Evolutionary conservation across 495 filamentous ascomycete species (phyloP).

Genomic region (Neurospora sp.): DNA sequence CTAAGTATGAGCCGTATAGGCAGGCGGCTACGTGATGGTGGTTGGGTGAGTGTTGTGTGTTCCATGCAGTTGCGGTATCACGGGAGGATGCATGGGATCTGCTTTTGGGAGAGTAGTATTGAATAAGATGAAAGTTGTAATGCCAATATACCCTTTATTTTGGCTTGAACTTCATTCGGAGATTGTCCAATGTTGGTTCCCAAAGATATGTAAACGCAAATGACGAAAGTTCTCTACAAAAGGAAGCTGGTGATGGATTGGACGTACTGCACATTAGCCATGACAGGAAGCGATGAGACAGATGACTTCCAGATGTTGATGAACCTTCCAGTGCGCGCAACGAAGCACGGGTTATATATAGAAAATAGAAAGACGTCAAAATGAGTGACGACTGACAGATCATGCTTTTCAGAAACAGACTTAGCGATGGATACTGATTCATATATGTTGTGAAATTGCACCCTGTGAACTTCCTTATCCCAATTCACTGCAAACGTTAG

Average conservation of each 20-base stretch:
- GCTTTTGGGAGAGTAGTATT: background rate
- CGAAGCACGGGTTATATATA: too few relatives aligned
- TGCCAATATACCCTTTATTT: background rate
- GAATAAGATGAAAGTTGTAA: background rate
- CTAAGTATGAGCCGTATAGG: background rate
- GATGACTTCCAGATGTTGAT: background rate
- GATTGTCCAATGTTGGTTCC: background rate
- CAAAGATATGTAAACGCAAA: background rate
- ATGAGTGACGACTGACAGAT: too few relatives aligned
- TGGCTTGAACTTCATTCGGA: background rate
- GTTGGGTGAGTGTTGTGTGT: background rate
- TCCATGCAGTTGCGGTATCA: background rate
- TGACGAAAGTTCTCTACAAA: too few relatives aligned
- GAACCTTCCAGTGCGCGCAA: too few relatives aligned
- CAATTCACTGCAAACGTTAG: too few relatives aligned
- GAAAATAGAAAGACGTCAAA: too few relatives aligned
- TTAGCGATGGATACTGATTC: too few relatives aligned
- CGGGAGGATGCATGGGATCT: background rate
- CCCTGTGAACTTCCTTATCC: too few relatives aligned
- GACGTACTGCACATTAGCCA: background rate
- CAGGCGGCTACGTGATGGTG: background rate
- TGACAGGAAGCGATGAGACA: background rate
- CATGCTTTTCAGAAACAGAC: too few relatives aligned
- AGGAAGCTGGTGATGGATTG: background rate
- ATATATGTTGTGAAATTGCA: too few relatives aligned